These are phyloP conservation scores for Cladosporium cucumerinum DNA, from an alignment of 2,329 filamentous ascomycete species.

Conservation along the genomic window DNA sequence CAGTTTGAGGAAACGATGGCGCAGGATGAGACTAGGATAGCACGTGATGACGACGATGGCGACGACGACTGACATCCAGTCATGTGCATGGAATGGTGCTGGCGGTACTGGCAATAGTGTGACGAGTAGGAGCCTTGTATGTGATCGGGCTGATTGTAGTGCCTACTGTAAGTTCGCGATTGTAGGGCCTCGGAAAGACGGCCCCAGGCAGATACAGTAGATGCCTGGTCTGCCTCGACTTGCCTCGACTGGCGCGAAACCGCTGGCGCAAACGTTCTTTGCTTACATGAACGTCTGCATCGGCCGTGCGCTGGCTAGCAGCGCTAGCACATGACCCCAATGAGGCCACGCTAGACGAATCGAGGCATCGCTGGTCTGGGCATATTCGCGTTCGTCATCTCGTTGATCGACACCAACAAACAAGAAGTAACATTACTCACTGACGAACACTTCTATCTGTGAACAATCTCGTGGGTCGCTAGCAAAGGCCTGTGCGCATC, in stretches of 20 bases:
- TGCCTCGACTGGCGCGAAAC: background rate
- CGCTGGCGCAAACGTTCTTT: background rate
- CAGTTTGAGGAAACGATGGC: slow-evolving; percentile 12
- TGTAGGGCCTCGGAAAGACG: background rate
- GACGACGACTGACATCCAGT: background rate
- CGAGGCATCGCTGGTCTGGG: background rate
- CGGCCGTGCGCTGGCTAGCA: background rate
- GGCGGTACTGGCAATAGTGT: background rate
- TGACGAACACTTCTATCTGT: background rate
- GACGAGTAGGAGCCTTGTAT: background rate
- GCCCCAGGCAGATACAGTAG: background rate
- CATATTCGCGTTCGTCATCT: background rate
- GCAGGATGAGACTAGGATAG: background rate
- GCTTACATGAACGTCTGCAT: background rate
- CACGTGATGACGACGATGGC: background rate
- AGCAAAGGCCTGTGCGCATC: background rate
- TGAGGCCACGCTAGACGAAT: background rate
- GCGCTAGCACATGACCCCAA: background rate
- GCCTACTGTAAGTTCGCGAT: background rate
- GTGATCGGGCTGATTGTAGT: background rate
- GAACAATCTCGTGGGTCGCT: background rate
- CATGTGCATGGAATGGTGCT: background rate
- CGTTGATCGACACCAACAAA: background rate
- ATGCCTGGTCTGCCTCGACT: background rate
- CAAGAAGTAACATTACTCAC: background rate